These are phyloP conservation scores for Meyerozyma carpophila DNA, from an alignment of 1,139 yeast genomes.

Conservation along the genomic window DNA sequence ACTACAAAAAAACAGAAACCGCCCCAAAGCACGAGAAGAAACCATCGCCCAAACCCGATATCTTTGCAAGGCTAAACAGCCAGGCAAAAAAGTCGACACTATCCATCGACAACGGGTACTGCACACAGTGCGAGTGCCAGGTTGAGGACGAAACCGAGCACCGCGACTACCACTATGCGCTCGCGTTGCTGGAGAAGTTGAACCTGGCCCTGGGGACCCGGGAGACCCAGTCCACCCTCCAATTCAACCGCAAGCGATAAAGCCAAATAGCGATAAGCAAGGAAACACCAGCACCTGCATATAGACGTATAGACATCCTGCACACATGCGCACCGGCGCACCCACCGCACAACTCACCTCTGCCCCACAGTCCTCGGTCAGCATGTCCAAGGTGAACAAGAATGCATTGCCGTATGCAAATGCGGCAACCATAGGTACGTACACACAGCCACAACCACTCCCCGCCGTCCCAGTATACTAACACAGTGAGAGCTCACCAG, in stretches of 20 bases:
- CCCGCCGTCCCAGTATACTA: conserved; percentile 11
- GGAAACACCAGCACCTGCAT: too few species aligned
- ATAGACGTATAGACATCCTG: not conserved
- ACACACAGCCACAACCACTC: not conserved
- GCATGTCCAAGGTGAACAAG: conserved; percentile 9
- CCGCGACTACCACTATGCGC: conserved; percentile 25
- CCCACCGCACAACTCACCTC: not conserved
- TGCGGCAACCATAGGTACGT: conserved; percentile 14
- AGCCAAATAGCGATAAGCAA: too few species aligned
- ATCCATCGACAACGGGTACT: conserved; percentile 5
- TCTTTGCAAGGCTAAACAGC: not conserved
- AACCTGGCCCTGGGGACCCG: too few species aligned
- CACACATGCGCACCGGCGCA: too few species aligned
- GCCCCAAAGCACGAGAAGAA: not conserved
- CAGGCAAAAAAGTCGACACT: not conserved
- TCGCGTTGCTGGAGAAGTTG: conserved; percentile 13
- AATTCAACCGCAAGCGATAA: not conserved
- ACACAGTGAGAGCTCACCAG: conserved; percentile 70
- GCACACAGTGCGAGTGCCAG: conserved; percentile 10
- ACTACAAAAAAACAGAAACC: conserved; percentile 10
- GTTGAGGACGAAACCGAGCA: conserved; percentile 17
- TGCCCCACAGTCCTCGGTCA: not conserved
- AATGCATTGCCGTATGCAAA: conserved; percentile 13
- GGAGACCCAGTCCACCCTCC: not conserved
- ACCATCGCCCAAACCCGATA: not conserved